These are phyloP conservation scores for Kandelia obovata DNA, from an alignment of 345 rosid genomes.

Conservation along the genomic window DNA sequence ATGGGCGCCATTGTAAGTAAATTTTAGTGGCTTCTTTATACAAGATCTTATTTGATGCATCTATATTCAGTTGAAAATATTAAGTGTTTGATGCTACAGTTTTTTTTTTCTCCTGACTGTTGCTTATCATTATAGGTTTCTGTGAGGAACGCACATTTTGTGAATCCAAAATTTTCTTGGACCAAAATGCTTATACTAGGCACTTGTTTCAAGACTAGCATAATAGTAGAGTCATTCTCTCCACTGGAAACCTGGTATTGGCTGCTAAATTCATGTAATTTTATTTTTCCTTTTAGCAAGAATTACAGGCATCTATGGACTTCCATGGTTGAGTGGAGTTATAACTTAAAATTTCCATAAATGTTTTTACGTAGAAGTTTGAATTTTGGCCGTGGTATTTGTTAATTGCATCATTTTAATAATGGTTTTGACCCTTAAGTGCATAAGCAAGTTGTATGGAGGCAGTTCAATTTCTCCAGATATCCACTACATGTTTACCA, in stretches of 20 bases:
- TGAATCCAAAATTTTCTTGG: slow-evolving; percentile 69
- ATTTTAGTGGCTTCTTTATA: background rate
- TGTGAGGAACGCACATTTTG: slow-evolving; percentile 73
- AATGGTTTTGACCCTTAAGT: background rate
- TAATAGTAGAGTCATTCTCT: slow-evolving; percentile 63
- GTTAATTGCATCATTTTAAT: background rate
- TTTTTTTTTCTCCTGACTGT: background rate
- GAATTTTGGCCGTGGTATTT: background rate
- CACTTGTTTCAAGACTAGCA: slow-evolving; percentile 70
- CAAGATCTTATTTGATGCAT: background rate
- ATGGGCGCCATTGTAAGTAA: slow-evolving; percentile 71
- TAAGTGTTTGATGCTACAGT: background rate
- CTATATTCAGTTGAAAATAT: background rate
- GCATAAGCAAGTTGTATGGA: background rate
- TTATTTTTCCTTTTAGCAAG: background rate
- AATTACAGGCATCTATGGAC: background rate
- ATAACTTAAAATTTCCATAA: background rate
- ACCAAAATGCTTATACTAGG: slow-evolving; percentile 67
- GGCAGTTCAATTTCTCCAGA: background rate
- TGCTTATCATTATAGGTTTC: slow-evolving; percentile 47
- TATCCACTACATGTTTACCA: background rate
- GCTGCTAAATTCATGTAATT: slow-evolving; percentile 12
- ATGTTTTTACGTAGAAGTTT: background rate
- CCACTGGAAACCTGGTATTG: slow-evolving; percentile 69
- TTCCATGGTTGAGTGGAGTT: background rate